Evolutionary conservation across 2,329 filamentous ascomycete genomes (phyloP).

Genomic region (Fusarium sp.): DNA sequence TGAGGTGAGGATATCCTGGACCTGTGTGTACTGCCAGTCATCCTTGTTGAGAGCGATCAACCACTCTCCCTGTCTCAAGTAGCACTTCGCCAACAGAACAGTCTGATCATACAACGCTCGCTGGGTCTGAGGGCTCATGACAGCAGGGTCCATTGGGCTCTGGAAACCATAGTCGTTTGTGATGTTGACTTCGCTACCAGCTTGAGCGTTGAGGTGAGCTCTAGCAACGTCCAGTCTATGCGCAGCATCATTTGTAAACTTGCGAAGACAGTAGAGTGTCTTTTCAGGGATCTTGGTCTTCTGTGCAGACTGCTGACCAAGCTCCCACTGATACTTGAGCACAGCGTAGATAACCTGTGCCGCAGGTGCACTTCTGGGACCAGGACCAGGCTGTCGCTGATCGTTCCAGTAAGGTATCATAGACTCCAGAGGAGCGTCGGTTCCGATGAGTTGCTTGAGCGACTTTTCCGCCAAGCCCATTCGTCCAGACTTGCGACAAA

Average conservation of each 20-base stretch:
- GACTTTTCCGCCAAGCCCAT: slow-evolving; percentile 97
- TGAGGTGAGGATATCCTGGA: slow-evolving; percentile 88
- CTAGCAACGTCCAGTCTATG: slow-evolving; percentile 65
- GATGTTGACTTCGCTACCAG: slow-evolving; percentile 59
- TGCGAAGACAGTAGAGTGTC: slow-evolving; percentile 68
- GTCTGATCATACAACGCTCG: slow-evolving; percentile 70
- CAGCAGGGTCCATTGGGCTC: slow-evolving; percentile 57
- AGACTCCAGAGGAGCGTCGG: slow-evolving; percentile 70
- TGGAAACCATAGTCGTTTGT: slow-evolving; percentile 63
- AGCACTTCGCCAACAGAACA: slow-evolving; percentile 90
- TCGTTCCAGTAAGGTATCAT: slow-evolving; percentile 70
- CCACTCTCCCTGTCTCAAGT: slow-evolving; percentile 97
- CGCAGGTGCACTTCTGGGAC: slow-evolving; percentile 63
- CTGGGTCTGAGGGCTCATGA: slow-evolving; percentile 63
- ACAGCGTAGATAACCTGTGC: slow-evolving; percentile 95
- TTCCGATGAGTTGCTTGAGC: slow-evolving; percentile 87
- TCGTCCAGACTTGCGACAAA: slow-evolving; percentile 95
- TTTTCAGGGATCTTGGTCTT: slow-evolving; percentile 62
- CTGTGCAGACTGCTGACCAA: slow-evolving; percentile 70
- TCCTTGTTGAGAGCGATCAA: slow-evolving; percentile 85
- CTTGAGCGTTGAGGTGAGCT: slow-evolving; percentile 61
- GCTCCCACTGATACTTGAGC: slow-evolving; percentile 96
- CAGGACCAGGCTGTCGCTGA: slow-evolving; percentile 29
- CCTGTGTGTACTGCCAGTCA: slow-evolving; percentile 88
- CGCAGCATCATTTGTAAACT: slow-evolving; percentile 71